phyloP scores from a whole-genome alignment of 148 eudicot genomes.

The Nepenthes gracilis region DNA sequence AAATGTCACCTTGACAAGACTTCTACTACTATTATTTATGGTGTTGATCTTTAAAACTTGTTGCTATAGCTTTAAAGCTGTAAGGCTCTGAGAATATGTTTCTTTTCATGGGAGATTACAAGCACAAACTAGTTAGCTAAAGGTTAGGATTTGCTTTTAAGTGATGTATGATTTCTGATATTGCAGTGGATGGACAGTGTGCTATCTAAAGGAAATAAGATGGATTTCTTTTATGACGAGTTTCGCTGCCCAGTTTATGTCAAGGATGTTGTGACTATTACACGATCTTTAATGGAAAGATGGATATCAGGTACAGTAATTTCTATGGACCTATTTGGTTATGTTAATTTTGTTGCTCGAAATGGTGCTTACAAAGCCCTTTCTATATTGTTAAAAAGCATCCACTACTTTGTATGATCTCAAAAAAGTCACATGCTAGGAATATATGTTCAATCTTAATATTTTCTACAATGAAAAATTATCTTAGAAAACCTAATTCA shows the following conservation, averaged over 20 bases:
- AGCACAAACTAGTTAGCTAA: neutral
- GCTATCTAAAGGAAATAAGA: constrained; percentile 54
- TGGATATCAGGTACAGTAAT: constrained; percentile 60
- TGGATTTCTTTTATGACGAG: constrained; percentile 74
- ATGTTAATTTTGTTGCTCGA: neutral
- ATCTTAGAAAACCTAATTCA: too few relatives aligned
- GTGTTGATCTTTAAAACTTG: too few relatives aligned
- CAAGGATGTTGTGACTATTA: constrained; percentile 63
- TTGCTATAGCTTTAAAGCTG: too few relatives aligned
- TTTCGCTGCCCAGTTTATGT: constrained; percentile 84
- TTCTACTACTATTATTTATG: too few relatives aligned
- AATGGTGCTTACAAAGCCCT: too few relatives aligned
- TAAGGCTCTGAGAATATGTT: neutral
- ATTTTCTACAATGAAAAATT: too few relatives aligned
- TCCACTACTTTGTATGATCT: too few relatives aligned
- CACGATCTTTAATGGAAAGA: constrained; percentile 33
- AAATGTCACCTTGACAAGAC: too few relatives aligned
- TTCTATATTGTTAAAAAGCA: too few relatives aligned
- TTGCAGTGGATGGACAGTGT: constrained; percentile 81
- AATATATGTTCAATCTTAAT: too few relatives aligned
- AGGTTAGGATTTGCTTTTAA: too few relatives aligned
- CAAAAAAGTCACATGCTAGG: too few relatives aligned
- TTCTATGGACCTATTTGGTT: neutral
- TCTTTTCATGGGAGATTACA: neutral
- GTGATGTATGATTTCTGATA: neutral